These are phyloP conservation scores for Lonicera japonica DNA, from an alignment of 129 eudicot species.

Conservation along the genomic window DNA sequence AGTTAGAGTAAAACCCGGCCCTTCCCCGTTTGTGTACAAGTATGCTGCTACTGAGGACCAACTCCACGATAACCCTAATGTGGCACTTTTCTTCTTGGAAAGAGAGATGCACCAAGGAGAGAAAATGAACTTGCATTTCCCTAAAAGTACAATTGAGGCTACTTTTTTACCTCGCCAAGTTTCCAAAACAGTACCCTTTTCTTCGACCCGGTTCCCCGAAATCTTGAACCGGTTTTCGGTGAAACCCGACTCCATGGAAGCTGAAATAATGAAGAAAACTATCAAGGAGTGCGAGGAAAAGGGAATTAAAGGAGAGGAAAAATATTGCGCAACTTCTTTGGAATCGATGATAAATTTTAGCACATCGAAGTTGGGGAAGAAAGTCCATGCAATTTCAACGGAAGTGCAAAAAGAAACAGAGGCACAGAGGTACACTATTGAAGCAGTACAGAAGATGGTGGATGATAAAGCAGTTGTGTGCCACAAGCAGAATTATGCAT, in stretches of 20 bases:
- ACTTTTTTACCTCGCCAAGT: constrained; percentile 37
- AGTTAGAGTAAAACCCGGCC: constrained; percentile 29
- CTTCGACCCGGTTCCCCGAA: constrained; percentile 33
- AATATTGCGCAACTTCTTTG: constrained; percentile 45
- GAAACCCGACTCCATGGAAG: constrained; percentile 25
- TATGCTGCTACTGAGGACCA: constrained; percentile 55
- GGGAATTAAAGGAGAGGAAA: constrained; percentile 34
- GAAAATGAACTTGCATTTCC: constrained; percentile 31
- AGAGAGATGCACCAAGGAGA: constrained; percentile 29
- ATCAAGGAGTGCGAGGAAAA: constrained; percentile 37
- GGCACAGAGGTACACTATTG: constrained; percentile 25
- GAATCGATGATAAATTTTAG: constrained; percentile 50
- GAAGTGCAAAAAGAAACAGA: constrained; percentile 23
- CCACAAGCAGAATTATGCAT: constrained; percentile 63
- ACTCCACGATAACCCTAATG: constrained; percentile 52
- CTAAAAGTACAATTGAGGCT: background rate
- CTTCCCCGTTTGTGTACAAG: constrained; percentile 25
- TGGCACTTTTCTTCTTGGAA: constrained; percentile 52
- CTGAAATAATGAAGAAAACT: constrained; percentile 25
- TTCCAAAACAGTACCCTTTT: constrained; percentile 47
- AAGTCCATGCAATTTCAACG: constrained; percentile 51
- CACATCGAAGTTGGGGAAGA: constrained; percentile 41
- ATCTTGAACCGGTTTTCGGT: constrained; percentile 18
- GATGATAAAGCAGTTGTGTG: constrained; percentile 37
- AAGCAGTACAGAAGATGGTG: constrained; percentile 28